phyloP scores from a whole-genome alignment of 2,329 filamentous ascomycete genomes.

The Cladosporium phlei region DNA sequence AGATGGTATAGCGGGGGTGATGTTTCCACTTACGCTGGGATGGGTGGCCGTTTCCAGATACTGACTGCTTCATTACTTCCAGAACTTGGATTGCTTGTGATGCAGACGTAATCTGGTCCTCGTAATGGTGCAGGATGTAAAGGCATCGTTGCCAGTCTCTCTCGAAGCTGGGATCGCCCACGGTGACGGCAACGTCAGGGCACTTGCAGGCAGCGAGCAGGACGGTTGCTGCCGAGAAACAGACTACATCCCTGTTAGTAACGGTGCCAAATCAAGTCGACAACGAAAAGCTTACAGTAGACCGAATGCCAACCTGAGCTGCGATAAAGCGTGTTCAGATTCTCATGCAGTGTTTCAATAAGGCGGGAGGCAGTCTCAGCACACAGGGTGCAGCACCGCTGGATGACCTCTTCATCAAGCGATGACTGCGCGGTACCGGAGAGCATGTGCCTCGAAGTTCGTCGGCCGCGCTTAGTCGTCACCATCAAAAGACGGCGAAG shows the following conservation, averaged over 20 bases:
- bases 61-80: slow-evolving; percentile 19
- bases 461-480: slow-evolving; percentile 30
- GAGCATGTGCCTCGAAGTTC: slow-evolving; percentile 19
- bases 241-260: slow-evolving; percentile 13
- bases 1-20: too few relatives aligned
- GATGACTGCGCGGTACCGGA: slow-evolving; percentile 21
- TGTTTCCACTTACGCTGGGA: slow-evolving; percentile 3
- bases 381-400: slow-evolving; percentile 24
- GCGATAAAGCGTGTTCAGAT: slow-evolving; percentile 24
- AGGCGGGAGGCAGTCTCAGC: slow-evolving; percentile 33
- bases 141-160: slow-evolving; percentile 21
- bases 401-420: slow-evolving; percentile 34
- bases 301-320: slow-evolving; percentile 25
- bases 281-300: slow-evolving; percentile 13
- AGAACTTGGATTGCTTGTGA: slow-evolving; percentile 21
- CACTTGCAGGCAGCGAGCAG: slow-evolving; percentile 23
- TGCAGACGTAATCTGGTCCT: slow-evolving; percentile 22
- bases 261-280: background rate
- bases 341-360: slow-evolving; percentile 33
- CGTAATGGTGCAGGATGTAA: slow-evolving; percentile 21
- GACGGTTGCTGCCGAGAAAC: slow-evolving; percentile 23
- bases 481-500: slow-evolving; percentile 28
- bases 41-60: slow-evolving; percentile 3
- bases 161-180: slow-evolving; percentile 17
- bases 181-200: slow-evolving; percentile 4